Evolutionary conservation across 768 basidiomycete genomes (phyloP), one percentile per base, ranked within the genome.

Genomic region (Boletus rubescentipes): DNA sequence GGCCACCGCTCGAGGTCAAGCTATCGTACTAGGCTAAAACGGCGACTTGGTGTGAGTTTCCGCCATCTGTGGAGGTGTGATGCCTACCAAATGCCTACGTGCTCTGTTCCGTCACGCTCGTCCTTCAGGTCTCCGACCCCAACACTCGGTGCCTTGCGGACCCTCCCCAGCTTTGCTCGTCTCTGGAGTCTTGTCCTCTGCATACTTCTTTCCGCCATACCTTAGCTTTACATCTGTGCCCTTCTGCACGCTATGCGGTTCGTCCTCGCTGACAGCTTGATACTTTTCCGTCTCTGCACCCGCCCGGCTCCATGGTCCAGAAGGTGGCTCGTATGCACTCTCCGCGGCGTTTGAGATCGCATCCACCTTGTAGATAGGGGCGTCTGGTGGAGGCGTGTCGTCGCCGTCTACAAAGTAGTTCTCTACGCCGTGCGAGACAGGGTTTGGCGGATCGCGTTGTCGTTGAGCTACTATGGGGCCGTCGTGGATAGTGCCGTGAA

Each of bases 401-500:
- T 82, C 80, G 32, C 72, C 64, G 34, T 82, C 79, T 55, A 80
- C 79, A 41, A 68, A 69, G 66, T 82, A 82, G 11, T 71, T 71
- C 46, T 81, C 80, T 8, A 67, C 54, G 2, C 68, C 70, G 59
- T 80, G 73, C 5, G 48, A 43, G 30, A 53, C 55, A 3, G 61
- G 46, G 21, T 60, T 53, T 14, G 48, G 42, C 2, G 44, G 36
- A 35, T 46, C 15, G 11, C 9, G 45, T 10, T 21, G 49, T 40
- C 15, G 51, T 20, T 16, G 57, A 39, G 18, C 9, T 16, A 11
- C 9, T 16, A 11, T 20, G 31, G 5, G 12, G 29, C n/a, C 38
- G 26, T 39, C 16, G 18, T 64, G 54, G 23, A 54, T 41, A n/a
- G 39, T 40, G 26, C 41, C 16, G 18, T 64, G 54, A 20, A 54